A percentile compares a stretch with the other conserved stretches of the same genome.
phyloP scores from a whole-genome alignment of 1,284 basidiomycete species.

The Irpex sp. region DNA sequence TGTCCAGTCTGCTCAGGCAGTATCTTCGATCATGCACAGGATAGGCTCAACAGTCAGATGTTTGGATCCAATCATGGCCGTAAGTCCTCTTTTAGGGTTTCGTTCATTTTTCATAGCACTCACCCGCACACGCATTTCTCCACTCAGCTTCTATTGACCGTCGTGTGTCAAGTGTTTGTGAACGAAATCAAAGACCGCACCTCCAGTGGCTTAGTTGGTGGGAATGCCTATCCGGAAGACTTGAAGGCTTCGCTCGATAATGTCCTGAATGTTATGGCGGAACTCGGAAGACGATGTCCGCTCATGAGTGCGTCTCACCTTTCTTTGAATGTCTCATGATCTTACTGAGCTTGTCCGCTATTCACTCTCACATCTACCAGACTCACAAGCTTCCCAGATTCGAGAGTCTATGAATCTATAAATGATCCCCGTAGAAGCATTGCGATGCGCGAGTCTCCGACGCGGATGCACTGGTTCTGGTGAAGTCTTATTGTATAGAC shows the following conservation, averaged over 20 bases:
- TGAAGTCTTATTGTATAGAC: too few relatives aligned
- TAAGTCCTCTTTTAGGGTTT: slow-evolving; percentile 8
- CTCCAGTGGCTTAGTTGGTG: neutral
- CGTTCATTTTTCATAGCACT: neutral
- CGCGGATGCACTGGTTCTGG: too few relatives aligned
- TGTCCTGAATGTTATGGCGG: slow-evolving; percentile 10
- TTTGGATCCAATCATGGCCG: slow-evolving; percentile 27
- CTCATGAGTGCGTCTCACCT: slow-evolving; percentile 10
- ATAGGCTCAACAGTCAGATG: slow-evolving; percentile 1
- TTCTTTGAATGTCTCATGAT: too few relatives aligned
- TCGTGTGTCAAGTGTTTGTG: slow-evolving; percentile 23
- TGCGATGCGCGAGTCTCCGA: too few relatives aligned
- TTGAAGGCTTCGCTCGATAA: slow-evolving; percentile 6
- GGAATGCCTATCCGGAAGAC: slow-evolving; percentile 1
- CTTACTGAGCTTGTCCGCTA: too few relatives aligned
- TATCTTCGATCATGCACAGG: slow-evolving; percentile 15
- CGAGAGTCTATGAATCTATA: too few relatives aligned
- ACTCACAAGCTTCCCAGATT: too few relatives aligned
- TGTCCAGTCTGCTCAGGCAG: slow-evolving; percentile 19
- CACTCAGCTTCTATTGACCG: slow-evolving; percentile 24
- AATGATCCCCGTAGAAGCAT: too few relatives aligned
- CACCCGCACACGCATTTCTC: too few relatives aligned
- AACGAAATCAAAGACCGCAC: slow-evolving; percentile 17
- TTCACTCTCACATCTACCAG: too few relatives aligned
- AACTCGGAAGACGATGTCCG: slow-evolving; percentile 10